Base-by-base conservation (phyloP, 371 early-diverging fungal species). In the Gilbertella persicaria region DNA sequence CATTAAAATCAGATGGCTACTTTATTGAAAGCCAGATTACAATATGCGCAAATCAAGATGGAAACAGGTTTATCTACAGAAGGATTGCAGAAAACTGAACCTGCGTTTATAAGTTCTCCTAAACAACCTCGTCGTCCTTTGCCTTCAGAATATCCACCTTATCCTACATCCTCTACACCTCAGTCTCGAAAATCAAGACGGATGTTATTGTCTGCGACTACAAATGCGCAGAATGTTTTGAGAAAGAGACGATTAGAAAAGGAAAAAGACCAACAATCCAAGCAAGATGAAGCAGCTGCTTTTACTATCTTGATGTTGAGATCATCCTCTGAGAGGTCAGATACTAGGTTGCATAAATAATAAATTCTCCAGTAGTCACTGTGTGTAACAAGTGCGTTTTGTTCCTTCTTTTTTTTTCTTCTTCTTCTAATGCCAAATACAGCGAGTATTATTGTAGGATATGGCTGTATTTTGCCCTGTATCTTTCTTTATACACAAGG, bases 11-110 rank as follows among this genome's bases (percentile, higher is more conserved):
- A 53, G 53, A 13, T 24, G 10, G 38, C 23, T 14, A 53, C 33
- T 16, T 33, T 53, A 21, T 16, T 53, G 2, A 44, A 29, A 45
- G 45, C 53, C 14, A 44, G 53, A 26, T 9, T 53, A 28, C 53
- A 53, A 14, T 53, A 53, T 28, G 53, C 53, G 14, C 53, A 38
- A 26, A 23, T 53, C 6, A 53, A 53, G 26, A n/a, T 53, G 13
- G 8, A 17, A 36, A 53, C 45, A 5, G 53, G 53, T 19, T 14
- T 53, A 25, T 45, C 53, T 13, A 38, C 53, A 19, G 53, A 53
- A 24, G n/a, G 29, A 2, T 21, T 53, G 17, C 53, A 53, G 17
- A 44, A 20, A 24, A 36, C 37, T 6, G 53, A 53, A 19, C 37
- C 12, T 37, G 45, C 53, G 3, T 53, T 53, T 26, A 28, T 53